A percentile compares a stretch with the other conserved stretches of the same genome.
Conservation (phyloP, 2,329 filamentous ascomycete species). For the Fusarium miscanthi region DNA sequence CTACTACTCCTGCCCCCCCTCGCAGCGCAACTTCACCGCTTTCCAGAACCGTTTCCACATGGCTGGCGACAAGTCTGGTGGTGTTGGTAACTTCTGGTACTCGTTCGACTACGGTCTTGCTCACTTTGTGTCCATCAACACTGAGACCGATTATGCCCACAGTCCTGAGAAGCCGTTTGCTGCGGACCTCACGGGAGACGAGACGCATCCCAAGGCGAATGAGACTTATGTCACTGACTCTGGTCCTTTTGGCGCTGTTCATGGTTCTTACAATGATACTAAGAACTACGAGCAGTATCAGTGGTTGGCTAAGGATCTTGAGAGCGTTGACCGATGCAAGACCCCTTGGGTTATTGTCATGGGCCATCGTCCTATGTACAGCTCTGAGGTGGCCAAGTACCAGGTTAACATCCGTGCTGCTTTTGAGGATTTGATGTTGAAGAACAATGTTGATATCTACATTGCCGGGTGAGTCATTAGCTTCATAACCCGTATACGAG, state of each 20-base stretch:
- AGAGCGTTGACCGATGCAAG: background rate
- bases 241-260: background rate
- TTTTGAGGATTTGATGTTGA: background rate
- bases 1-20: conserved; percentile 7
- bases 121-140: conserved; percentile 2
- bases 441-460: background rate
- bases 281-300: conserved; percentile 9
- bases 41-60: conserved; percentile 11
- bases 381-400: background rate
- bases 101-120: background rate
- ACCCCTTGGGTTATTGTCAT: conserved; percentile 6
- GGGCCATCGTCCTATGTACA: conserved; percentile 9
- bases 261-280: background rate
- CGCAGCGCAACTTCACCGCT: conserved; percentile 3
- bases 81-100: conserved; percentile 1
- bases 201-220: background rate
- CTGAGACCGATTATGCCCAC: background rate
- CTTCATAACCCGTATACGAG: rapidly evolving
- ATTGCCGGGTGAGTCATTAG: background rate
- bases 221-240: conserved; percentile 1
- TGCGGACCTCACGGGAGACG: background rate
- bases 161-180: background rate
- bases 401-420: background rate
- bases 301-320: conserved; percentile 1
- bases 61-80: background rate